These are phyloP conservation scores for Insectozyma bohioensis DNA, from an alignment of 1,139 yeast genomes.

Conservation along the genomic window DNA sequence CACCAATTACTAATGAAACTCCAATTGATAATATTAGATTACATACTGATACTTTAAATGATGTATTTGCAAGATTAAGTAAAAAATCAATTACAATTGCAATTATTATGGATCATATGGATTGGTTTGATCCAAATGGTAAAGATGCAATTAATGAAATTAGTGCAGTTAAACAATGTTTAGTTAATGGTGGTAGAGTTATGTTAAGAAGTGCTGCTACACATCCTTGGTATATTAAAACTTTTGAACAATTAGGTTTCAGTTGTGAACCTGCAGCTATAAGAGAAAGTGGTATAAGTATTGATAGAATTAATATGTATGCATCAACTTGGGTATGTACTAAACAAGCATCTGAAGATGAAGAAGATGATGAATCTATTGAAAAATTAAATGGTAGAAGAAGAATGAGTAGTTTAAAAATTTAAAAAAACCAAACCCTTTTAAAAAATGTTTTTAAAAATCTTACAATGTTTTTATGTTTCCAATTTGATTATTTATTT, in stretches of 20 bases:
- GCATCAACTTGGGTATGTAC: slow-evolving; percentile 87
- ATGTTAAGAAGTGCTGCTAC: slow-evolving; percentile 74
- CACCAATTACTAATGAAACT: slow-evolving; percentile 18
- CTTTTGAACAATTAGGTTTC: slow-evolving; percentile 68
- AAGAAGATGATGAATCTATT: slow-evolving; percentile 22
- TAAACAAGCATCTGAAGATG: slow-evolving; percentile 29
- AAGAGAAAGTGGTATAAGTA: slow-evolving; percentile 59
- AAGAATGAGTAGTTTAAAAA: slow-evolving; percentile 42
- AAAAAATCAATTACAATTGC: slow-evolving; percentile 69
- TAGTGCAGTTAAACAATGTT: slow-evolving; percentile 59
- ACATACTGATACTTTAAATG: slow-evolving; percentile 78
- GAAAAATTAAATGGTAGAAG: slow-evolving; percentile 16
- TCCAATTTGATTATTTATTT: neutral
- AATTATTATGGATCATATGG: slow-evolving; percentile 90
- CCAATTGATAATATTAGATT: slow-evolving; percentile 69
- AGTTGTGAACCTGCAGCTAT: slow-evolving; percentile 67
- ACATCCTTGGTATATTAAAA: slow-evolving; percentile 74
- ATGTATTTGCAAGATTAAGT: slow-evolving; percentile 66
- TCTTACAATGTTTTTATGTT: neutral
- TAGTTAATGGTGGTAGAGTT: slow-evolving; percentile 69
- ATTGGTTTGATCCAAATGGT: slow-evolving; percentile 76
- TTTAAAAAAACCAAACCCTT: slow-evolving; percentile 18
- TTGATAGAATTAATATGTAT: slow-evolving; percentile 83
- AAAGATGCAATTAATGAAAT: slow-evolving; percentile 67
- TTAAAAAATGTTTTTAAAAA: neutral